Conservation (phyloP, 1,139 yeast species). For the Yamadazyma siamensis region DNA sequence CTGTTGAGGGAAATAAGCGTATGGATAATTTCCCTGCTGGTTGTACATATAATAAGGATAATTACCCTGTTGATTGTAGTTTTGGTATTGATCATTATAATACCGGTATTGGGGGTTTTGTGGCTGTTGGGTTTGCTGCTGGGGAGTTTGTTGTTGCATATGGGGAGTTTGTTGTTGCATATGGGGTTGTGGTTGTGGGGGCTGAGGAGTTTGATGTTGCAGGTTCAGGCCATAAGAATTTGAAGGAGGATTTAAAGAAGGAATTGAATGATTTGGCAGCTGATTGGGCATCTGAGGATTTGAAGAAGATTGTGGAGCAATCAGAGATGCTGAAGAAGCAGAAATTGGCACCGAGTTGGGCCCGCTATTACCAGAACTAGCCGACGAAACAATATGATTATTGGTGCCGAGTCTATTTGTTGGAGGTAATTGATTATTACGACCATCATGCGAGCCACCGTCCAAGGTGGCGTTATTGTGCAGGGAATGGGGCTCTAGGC, state of each 20-base stretch:
- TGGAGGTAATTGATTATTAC: too few species aligned
- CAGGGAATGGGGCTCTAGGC: too few species aligned
- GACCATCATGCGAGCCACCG: too few species aligned
- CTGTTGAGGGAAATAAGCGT: slow-evolving; percentile 10
- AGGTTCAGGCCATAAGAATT: slow-evolving; percentile 2
- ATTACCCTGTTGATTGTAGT: slow-evolving; percentile 17
- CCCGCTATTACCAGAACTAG: too few species aligned
- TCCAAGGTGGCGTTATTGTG: too few species aligned
- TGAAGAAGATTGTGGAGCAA: too few species aligned
- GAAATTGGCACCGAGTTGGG: too few species aligned
- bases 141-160: slow-evolving; percentile 4
- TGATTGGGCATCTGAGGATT: slow-evolving; percentile 6
- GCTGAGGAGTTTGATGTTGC: slow-evolving; percentile 1
- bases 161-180: slow-evolving; percentile 6
- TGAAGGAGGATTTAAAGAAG: slow-evolving; percentile 11
- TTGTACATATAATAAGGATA: slow-evolving; percentile 14
- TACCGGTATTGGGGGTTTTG: slow-evolving; percentile 11
- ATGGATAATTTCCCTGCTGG: slow-evolving; percentile 11
- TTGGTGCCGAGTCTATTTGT: too few species aligned
- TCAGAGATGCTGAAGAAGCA: too few species aligned
- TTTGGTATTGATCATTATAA: slow-evolving; percentile 14
- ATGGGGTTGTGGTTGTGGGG: slow-evolving; percentile 1
- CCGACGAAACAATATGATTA: neutral
- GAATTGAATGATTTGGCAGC: slow-evolving; percentile 11
- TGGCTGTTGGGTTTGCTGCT: too few species aligned